Conservation (phyloP, 2,329 filamentous ascomycete genomes). For the Verticillium dahliae region DNA sequence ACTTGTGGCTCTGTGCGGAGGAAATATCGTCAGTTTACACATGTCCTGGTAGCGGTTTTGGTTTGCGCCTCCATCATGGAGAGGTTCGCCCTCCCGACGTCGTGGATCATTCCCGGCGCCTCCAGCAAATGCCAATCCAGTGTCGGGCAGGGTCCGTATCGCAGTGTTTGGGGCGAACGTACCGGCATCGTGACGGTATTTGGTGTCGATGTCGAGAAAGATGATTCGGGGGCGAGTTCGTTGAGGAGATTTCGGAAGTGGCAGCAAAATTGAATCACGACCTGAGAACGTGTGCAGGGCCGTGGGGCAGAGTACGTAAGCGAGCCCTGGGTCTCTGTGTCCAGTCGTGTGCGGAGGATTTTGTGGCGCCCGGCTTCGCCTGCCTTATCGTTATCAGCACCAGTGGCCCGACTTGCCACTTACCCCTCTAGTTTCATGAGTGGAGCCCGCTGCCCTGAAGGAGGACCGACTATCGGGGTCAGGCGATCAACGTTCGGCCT, state of each 20-base stretch:
- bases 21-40: neutral
- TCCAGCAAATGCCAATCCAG: neutral
- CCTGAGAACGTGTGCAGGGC: neutral
- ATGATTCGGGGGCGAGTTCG: neutral
- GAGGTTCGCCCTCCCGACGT: neutral
- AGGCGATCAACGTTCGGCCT: neutral
- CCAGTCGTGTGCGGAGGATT: neutral
- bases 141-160: neutral
- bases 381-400: neutral
- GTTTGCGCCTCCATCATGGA: conserved; percentile 4
- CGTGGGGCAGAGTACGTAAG: neutral
- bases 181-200: conserved; percentile 34
- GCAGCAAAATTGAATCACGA: neutral
- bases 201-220: conserved; percentile 12
- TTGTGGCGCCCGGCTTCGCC: neutral
- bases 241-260: neutral
- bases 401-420: neutral
- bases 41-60: neutral
- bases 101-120: neutral
- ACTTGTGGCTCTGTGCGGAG: conserved; percentile 83
- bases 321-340: neutral
- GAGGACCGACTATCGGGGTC: neutral
- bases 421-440: neutral
- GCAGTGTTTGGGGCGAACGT: conserved; percentile 16
- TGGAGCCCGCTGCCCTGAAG: neutral